Conservation (phyloP, 352 stramenopile genomes). For the Globisporangium rhizosaccharum region DNA sequence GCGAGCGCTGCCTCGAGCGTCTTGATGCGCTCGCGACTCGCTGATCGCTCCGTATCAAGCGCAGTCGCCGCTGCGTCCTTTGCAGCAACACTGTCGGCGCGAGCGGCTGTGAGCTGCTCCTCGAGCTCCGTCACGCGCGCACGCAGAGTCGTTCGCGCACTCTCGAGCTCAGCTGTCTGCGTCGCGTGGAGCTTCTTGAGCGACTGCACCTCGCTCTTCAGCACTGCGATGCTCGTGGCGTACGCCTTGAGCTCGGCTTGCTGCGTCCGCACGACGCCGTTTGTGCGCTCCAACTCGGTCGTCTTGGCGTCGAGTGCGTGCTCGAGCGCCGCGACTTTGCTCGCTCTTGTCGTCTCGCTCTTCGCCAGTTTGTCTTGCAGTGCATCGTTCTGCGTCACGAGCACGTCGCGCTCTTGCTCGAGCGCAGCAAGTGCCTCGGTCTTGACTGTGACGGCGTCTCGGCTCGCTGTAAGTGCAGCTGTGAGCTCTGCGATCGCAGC, state of each 20-base stretch:
- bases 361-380: not conserved
- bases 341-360: not conserved
- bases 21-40: not conserved
- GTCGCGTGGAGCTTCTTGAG: conserved; percentile 2
- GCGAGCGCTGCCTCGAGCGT: not conserved
- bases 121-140: conserved; percentile 21
- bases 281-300: conserved; percentile 24
- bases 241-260: conserved; percentile 10
- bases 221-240: not conserved
- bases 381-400: no score
- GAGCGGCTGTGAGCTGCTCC: not conserved
- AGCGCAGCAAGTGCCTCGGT: no score
- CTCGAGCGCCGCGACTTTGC: conserved; percentile 29
- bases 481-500: not conserved
- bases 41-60: no score
- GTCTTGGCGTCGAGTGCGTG: conserved; percentile 17
- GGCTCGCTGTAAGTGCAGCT: not conserved
- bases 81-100: not conserved
- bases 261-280: conserved; percentile 20
- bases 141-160: conserved; percentile 4
- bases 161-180: conserved; percentile 18
- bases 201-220: conserved; percentile 4
- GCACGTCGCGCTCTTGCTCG: no score
- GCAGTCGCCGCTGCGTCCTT: not conserved
- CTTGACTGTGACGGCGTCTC: no score